Conservation (phyloP, 83 land plant genomes). For the Larix sibirica region DNA sequence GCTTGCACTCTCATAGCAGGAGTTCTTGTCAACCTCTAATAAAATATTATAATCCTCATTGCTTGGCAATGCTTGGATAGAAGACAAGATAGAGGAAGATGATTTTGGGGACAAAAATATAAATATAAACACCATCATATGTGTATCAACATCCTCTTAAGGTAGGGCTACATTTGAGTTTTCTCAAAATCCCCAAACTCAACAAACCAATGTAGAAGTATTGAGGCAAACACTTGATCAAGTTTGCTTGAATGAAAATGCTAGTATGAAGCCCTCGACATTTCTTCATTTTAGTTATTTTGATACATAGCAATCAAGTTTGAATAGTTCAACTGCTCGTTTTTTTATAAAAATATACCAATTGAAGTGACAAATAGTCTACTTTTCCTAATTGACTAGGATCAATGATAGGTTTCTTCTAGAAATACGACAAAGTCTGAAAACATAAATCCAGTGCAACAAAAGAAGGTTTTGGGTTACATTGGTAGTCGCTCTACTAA, state of each 20-base stretch:
- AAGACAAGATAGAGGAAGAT: neutral
- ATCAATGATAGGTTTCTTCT: neutral
- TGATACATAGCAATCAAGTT: neutral
- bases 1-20: neutral
- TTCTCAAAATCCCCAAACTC: neutral
- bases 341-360: neutral
- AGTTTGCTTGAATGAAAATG: neutral
- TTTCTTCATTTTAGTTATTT: neutral
- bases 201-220: neutral
- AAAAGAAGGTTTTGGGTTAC: no score
- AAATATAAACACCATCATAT: constrained; percentile 1
- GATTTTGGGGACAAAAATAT: constrained; percentile 54
- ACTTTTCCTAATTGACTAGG: neutral
- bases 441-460: no score
- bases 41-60: neutral
- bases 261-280: neutral
- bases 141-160: constrained; percentile 4
- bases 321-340: neutral
- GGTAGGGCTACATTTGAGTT: neutral
- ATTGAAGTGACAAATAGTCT: neutral
- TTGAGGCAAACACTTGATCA: neutral
- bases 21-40: neutral
- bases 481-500: no score
- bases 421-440: neutral
- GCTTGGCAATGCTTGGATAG: constrained; percentile 5